phyloP scores from a whole-genome alignment of 352 stramenopile genomes.

The Phytophthora fragariaefolia region DNA sequence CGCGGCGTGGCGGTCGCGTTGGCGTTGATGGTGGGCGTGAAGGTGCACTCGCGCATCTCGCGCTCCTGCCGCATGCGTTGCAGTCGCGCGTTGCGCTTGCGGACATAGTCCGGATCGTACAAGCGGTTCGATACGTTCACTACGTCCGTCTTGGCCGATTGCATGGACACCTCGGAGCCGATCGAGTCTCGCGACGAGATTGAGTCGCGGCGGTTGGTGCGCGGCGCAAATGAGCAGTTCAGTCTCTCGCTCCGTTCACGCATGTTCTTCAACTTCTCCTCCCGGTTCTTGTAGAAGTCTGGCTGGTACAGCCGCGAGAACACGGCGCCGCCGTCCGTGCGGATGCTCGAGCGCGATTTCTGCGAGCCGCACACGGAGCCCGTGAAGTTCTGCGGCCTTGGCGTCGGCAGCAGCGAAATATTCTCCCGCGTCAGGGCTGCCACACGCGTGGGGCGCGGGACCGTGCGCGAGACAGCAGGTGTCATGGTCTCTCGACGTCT shows the following conservation, averaged over 20 bases:
- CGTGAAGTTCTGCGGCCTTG: conserved; percentile 46
- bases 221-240: conserved; percentile 68
- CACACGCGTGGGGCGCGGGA: conserved; percentile 54
- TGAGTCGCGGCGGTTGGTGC: conserved; percentile 55
- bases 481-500: conserved; percentile 30
- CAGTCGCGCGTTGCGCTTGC: conserved; percentile 79
- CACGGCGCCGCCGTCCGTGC: conserved; percentile 80
- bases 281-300: conserved; percentile 84
- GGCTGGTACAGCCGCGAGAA: conserved; percentile 86
- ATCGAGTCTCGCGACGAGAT: conserved; percentile 75
- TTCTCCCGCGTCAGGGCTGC: conserved; percentile 82
- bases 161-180: conserved; percentile 62
- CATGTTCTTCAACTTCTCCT: conserved; percentile 69
- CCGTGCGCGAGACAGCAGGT: conserved; percentile 22
- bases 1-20: conserved; percentile 36
- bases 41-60: conserved; percentile 85
- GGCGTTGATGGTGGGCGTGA: conserved; percentile 71
- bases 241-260: conserved; percentile 74
- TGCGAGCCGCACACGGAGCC: conserved; percentile 78
- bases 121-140: conserved; percentile 78
- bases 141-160: conserved; percentile 82
- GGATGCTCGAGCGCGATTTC: conserved; percentile 72
- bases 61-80: conserved; percentile 78
- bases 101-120: conserved; percentile 87
- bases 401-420: conserved; percentile 73